phyloP scores from a whole-genome alignment of 345 rosid genomes.

The Trapa bicornis region DNA sequence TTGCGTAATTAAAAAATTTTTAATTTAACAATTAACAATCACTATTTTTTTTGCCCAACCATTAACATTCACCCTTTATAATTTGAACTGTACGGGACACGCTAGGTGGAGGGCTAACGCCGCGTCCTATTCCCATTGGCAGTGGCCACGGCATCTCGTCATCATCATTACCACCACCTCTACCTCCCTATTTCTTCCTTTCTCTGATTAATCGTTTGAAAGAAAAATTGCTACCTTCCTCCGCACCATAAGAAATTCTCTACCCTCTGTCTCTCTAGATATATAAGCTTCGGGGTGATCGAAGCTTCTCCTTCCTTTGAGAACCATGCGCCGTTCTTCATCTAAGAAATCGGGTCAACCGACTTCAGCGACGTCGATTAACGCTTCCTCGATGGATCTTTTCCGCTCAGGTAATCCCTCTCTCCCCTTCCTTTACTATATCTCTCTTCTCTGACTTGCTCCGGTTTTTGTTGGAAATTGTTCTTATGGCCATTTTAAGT shows the following conservation, averaged over 20 bases:
- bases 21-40: too few species aligned
- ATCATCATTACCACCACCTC: neutral
- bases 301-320: constrained; percentile 3
- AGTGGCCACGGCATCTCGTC: constrained; percentile 1
- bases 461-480: neutral
- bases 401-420: constrained; percentile 61
- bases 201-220: neutral
- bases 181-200: neutral
- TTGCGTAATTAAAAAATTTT: too few species aligned
- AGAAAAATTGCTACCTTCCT: neutral
- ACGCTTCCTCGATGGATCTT: constrained; percentile 70
- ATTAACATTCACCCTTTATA: neutral
- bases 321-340: constrained; percentile 83
- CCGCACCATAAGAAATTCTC: neutral
- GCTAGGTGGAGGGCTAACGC: neutral
- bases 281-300: neutral
- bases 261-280: constrained; percentile 2
- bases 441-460: neutral
- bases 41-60: too few species aligned
- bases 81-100: neutral
- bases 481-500: neutral
- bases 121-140: neutral
- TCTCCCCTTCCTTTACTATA: neutral
- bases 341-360: constrained; percentile 70
- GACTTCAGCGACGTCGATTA: constrained; percentile 42